Evolutionary conservation across 1,284 basidiomycete genomes (phyloP).

Genomic region (Cronartium quercuum): DNA sequence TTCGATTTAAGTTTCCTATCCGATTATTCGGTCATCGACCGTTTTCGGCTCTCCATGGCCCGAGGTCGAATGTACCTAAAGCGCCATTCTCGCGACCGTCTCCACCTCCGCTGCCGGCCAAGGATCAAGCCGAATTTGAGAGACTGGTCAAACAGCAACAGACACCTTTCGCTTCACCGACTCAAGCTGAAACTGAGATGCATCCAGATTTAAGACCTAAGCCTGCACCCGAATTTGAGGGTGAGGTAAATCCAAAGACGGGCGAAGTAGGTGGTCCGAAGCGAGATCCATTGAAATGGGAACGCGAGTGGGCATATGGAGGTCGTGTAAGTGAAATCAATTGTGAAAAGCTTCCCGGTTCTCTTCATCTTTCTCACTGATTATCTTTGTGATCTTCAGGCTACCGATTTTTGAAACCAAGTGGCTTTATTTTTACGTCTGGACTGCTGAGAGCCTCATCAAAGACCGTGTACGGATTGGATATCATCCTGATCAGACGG

Average conservation of each 20-base stretch:
- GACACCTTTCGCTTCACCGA: conserved; percentile 31
- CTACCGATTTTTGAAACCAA: conserved; percentile 4
- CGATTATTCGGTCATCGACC: not conserved
- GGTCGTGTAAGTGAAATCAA: conserved; percentile 43
- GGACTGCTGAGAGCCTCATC: not conserved
- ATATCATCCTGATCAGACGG: not conserved
- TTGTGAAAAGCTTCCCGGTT: not conserved
- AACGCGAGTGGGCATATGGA: conserved; percentile 49
- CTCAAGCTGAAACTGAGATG: conserved; percentile 39
- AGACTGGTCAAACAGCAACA: conserved; percentile 46
- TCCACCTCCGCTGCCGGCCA: conserved; percentile 49
- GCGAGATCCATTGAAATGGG: conserved; percentile 54
- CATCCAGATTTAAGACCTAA: conserved; percentile 50
- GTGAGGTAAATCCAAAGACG: conserved; percentile 55
- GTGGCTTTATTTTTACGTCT: not conserved
- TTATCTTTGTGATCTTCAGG: not conserved
- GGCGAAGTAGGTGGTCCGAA: conserved; percentile 58
- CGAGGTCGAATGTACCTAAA: not conserved
- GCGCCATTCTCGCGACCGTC: conserved; percentile 42
- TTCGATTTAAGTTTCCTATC: not conserved
- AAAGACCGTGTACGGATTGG: no score
- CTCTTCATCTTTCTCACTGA: not conserved
- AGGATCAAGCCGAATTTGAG: conserved; percentile 52
- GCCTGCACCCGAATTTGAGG: conserved; percentile 53
- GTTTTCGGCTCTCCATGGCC: not conserved